Base-by-base conservation (phyloP, 352 stramenopile species). In the Globisporangium takayamanum region DNA sequence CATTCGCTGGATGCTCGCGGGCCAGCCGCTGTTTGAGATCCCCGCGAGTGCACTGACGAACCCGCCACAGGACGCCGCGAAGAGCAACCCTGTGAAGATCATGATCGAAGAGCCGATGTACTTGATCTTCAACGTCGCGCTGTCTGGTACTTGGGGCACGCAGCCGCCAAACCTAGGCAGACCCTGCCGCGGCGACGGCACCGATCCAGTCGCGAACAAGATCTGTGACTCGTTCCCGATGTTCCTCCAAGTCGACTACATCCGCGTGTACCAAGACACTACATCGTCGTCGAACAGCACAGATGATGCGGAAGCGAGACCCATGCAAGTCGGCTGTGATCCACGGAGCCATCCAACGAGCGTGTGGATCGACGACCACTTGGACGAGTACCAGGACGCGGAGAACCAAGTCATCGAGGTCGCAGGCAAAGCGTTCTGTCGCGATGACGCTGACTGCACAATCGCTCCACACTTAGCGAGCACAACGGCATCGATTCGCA, bases 81-180 rank as follows among this genome's bases (percentile, higher is more conserved):
- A 82, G 50, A 78, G 51, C 60, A 95, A 74, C 84, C 88, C 79
- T 60, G 84, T 70, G 70, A 96, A 78, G 69, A 87, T 88, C 59
- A 98, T 99, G 78, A 81, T 97, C 28, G 82, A 95, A 33, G 95
- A 99, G 67, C 95, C 95, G 0, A 90, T 96, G 76, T 98, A 98
- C 60, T 64, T 98, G 56, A 87, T 99, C 52, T 84, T 98, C 57
- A 99, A 98, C 72, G 97, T 96, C 25, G 95, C 95, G 7, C 77
- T 99, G 51, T 97, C 89, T 16, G 84, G 70, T 26, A 88, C 89
- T 30, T 98, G 94, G 95, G 81, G 82, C 14, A 65, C 84, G 0
- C 76, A 64, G 30, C 84, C 84, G 3, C 82, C 84, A n/a, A 94
- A 94, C 62, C 50, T 80, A 0, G 75, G 73, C 7, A 67, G 76